Evolutionary conservation across 139 green algal species (phyloP).

Genomic region (Picocystis salinarum): DNA sequence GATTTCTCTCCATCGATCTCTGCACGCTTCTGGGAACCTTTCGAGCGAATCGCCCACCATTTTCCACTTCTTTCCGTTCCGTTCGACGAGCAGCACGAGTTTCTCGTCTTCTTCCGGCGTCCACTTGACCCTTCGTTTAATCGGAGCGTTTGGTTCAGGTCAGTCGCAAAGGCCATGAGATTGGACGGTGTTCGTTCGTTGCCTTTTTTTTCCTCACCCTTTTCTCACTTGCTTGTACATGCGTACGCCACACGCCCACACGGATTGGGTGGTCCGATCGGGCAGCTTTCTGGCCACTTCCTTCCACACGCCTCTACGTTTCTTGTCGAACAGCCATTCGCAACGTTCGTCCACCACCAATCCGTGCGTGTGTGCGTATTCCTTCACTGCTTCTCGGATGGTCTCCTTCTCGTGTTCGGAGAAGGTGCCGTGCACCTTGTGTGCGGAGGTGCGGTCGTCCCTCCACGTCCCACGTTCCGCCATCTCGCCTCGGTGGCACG

Average conservation of each 20-base stretch:
- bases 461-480: slow-evolving; percentile 30
- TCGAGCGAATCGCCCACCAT: slow-evolving; percentile 27
- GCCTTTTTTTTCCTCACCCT: no score
- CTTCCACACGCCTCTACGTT: slow-evolving; percentile 17
- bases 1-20: slow-evolving; percentile 25
- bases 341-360: slow-evolving; percentile 7
- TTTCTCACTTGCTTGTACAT: slow-evolving; percentile 29
- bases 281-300: slow-evolving; percentile 28
- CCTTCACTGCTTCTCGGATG: slow-evolving; percentile 14
- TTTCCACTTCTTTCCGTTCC: slow-evolving; percentile 29
- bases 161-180: no score
- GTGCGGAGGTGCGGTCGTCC: slow-evolving; percentile 16
- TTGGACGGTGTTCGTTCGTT: no score
- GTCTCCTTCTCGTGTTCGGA: slow-evolving; percentile 23
- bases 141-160: no score
- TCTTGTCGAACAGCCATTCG: slow-evolving; percentile 5
- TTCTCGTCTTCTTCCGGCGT: slow-evolving; percentile 24
- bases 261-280: slow-evolving; percentile 34
- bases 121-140: no score
- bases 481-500: no score
- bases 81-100: slow-evolving; percentile 26
- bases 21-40: slow-evolving; percentile 26
- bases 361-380: slow-evolving; percentile 8
- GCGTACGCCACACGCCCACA: slow-evolving; percentile 28
- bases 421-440: slow-evolving; percentile 39